Base-by-base conservation (phyloP, 768 basidiomycete genomes). In the Nidularia sp. region DNA sequence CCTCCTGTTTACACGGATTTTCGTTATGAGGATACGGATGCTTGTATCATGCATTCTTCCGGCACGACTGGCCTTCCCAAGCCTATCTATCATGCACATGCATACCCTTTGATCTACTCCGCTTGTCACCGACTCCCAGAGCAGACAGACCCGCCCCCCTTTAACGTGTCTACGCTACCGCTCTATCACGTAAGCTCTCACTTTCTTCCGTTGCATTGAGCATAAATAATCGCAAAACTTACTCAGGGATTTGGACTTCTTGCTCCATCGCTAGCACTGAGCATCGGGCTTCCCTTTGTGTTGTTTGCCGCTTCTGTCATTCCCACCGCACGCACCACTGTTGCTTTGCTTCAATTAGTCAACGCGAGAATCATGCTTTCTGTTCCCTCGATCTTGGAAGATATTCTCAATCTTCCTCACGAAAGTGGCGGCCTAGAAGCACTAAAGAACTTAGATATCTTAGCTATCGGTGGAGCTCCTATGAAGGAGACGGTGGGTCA, bases 21-120 rank as follows among this genome's bases (percentile, higher is more conserved):
- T 49, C 45, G 47, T 4, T 62, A 64, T 7, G 49, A 62, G 18
- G 72, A 75, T 51, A 56, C 67, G 1, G 70, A 74, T 12, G 71
- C 71, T 0, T 49, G 76, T 13, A 75, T 79, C 15, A 55, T 79
- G 48, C 78, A 79, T 53, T 76, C 77, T 0, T 79, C 75, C 2
- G 78, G 78, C 8, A 78, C 77, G 4, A 77, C 76, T 3, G 78
- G 76, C n/a, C 64, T 76, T 35, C 78, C 78, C 1, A 79, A 79
- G 57, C 68, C 76, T 1, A 72, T 79, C 32, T 65, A 57, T 45
- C 70, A 71, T 39, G 61, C 66, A 5, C 69, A 69, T 39, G 60
- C 65, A 0, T 73, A 67, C 46, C 55, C 65, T 5, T 62, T 74
- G 7, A 45, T 67, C 6, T 72, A 65, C 45, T 68, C 69, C 4